These are phyloP conservation scores for Picea sitchensis DNA, from an alignment of 75 land plant species.

Conservation along the genomic window DNA sequence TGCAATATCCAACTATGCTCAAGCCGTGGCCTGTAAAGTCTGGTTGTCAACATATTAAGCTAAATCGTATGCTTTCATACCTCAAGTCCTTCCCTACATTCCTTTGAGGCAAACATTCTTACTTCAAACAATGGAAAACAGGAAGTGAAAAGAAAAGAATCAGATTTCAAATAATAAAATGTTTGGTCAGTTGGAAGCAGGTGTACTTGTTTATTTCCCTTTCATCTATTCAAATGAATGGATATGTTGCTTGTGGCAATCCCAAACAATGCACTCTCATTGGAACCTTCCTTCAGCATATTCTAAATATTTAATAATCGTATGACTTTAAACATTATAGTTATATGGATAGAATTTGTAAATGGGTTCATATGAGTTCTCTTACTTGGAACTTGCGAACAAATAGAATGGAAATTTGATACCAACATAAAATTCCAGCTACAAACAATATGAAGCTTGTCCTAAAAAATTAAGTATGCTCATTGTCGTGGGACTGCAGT, in stretches of 20 bases:
- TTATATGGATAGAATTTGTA: neutral
- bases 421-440: neutral
- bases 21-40: slow-evolving; percentile 61
- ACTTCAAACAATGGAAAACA: neutral
- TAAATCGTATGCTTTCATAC: slow-evolving; percentile 64
- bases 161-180: neutral
- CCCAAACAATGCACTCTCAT: neutral
- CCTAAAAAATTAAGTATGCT: no score
- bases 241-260: neutral
- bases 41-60: slow-evolving; percentile 65
- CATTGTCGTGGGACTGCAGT: no score
- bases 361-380: neutral
- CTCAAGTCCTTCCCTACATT: neutral
- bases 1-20: slow-evolving; percentile 63
- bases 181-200: neutral
- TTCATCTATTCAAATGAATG: neutral
- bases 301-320: neutral
- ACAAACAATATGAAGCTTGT: no score
- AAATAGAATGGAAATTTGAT: neutral
- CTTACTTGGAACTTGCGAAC: neutral
- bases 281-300: neutral
- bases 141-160: neutral
- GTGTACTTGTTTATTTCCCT: neutral
- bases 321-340: neutral
- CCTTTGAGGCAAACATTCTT: neutral